Conservation (phyloP, 768 basidiomycete species). For the Crassisporium funariophilum region DNA sequence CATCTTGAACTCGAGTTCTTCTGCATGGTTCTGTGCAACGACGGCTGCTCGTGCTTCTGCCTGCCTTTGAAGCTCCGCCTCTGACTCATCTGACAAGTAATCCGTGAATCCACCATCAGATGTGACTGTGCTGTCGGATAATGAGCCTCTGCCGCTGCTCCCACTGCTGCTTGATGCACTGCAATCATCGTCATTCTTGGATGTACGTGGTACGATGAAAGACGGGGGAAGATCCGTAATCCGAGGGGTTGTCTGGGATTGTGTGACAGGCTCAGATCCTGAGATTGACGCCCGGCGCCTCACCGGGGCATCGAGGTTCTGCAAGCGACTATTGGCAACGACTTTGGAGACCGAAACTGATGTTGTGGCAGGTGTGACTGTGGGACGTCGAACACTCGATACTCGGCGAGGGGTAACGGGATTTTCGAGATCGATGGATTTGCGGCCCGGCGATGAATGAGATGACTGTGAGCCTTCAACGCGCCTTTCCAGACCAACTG, state of each 20-base stretch:
- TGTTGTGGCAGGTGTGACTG: slow-evolving; percentile 44
- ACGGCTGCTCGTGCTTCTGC: slow-evolving; percentile 79
- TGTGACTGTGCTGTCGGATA: slow-evolving; percentile 76
- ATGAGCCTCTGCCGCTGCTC: slow-evolving; percentile 64
- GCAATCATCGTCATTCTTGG: slow-evolving; percentile 40
- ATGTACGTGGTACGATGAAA: slow-evolving; percentile 30
- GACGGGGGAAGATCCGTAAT: slow-evolving; percentile 14
- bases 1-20: slow-evolving; percentile 80
- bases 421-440: slow-evolving; percentile 56
- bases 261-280: slow-evolving; percentile 19
- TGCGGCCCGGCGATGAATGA: slow-evolving; percentile 64
- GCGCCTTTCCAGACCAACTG: slow-evolving; percentile 46
- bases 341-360: slow-evolving; percentile 43
- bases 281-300: slow-evolving; percentile 35
- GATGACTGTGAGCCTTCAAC: slow-evolving; percentile 49
- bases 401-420: slow-evolving; percentile 48
- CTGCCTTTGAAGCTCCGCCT: slow-evolving; percentile 84
- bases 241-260: slow-evolving; percentile 11
- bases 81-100: slow-evolving; percentile 91
- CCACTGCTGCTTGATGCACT: slow-evolving; percentile 62
- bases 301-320: slow-evolving; percentile 16
- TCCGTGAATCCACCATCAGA: slow-evolving; percentile 90
- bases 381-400: slow-evolving; percentile 43
- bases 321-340: slow-evolving; percentile 34
- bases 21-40: slow-evolving; percentile 76